Conservation (phyloP, 1,284 basidiomycete species). For the Apiotrichum brassicae region DNA sequence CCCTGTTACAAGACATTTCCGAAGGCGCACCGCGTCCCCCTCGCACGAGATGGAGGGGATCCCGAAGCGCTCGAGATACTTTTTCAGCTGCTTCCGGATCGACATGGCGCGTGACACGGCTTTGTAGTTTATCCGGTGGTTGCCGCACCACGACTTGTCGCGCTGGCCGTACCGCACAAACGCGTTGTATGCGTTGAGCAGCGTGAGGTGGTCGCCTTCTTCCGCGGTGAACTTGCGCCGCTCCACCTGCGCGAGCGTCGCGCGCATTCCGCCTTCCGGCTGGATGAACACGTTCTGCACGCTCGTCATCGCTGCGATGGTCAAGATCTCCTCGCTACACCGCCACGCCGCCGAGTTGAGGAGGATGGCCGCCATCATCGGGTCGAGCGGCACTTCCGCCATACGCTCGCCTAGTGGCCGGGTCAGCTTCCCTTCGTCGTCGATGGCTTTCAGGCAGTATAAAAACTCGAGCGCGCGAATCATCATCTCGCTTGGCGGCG, state of each 20-base stretch:
- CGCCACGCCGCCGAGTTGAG: conserved; percentile 73
- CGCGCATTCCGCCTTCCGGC: conserved; percentile 68
- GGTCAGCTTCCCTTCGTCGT: conserved; percentile 51
- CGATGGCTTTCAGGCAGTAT: conserved; percentile 50
- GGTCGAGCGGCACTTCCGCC: conserved; percentile 54
- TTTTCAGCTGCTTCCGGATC: conserved; percentile 84
- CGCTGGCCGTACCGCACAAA: conserved; percentile 76
- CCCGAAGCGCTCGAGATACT: conserved; percentile 82
- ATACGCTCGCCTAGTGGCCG: conserved; percentile 51
- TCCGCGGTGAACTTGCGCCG: conserved; percentile 91
- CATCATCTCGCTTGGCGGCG: conserved; percentile 80
- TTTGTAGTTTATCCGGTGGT: conserved; percentile 85
- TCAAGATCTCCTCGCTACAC: conserved; percentile 89
- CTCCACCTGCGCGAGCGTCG: conserved; percentile 79
- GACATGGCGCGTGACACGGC: conserved; percentile 86
- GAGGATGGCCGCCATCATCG: conserved; percentile 58
- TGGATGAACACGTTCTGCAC: conserved; percentile 84
- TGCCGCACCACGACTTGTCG: conserved; percentile 78
- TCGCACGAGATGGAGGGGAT: conserved; percentile 72
- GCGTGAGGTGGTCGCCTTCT: conserved; percentile 91
- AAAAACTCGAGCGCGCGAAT: conserved; percentile 69
- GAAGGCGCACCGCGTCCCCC: conserved; percentile 68
- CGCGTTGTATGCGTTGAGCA: conserved; percentile 89
- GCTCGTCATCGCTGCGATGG: conserved; percentile 90
- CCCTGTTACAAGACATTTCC: conserved; percentile 80